These are phyloP conservation scores for Exophiala sp. DNA, from an alignment of 2,329 filamentous ascomycete species.

Conservation along the genomic window DNA sequence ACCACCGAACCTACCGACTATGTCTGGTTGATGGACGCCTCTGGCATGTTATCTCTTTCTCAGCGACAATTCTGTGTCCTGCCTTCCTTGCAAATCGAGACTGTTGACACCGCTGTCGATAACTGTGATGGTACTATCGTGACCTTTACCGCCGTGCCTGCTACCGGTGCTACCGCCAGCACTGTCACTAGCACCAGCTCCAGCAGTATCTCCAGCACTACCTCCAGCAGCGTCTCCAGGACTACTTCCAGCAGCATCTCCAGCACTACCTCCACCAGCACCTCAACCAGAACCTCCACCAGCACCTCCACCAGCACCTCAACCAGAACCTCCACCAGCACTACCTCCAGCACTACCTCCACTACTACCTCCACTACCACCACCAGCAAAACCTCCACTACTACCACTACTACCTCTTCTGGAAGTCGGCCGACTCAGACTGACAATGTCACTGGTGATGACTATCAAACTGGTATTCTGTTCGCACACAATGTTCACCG, in stretches of 20 bases:
- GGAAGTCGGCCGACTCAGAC: slow-evolving; percentile 46
- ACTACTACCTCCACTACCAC: slow-evolving; percentile 1
- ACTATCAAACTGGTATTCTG: slow-evolving; percentile 40
- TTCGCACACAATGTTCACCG: slow-evolving; percentile 84
- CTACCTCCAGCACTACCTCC: neutral
- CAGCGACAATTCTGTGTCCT: slow-evolving; percentile 9
- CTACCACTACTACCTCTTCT: slow-evolving; percentile 36
- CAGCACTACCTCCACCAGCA: slow-evolving; percentile 3
- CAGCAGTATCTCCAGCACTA: neutral
- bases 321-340: neutral
- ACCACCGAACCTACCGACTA: neutral
- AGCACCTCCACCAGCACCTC: slow-evolving; percentile 4
- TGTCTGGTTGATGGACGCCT: neutral
- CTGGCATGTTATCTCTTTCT: slow-evolving; percentile 2
- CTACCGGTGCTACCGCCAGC: too few relatives aligned
- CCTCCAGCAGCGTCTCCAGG: neutral
- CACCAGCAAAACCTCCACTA: neutral
- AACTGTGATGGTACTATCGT: too few relatives aligned
- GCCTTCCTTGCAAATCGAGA: too few relatives aligned
- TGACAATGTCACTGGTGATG: slow-evolving; percentile 32
- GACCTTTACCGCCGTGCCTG: too few relatives aligned
- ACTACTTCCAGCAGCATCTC: slow-evolving; percentile 1
- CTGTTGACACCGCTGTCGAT: too few relatives aligned
- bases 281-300: neutral
- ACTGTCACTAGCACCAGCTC: too few relatives aligned